phyloP scores from a whole-genome alignment of 306 rosid species.

The Cicer arietinum region DNA sequence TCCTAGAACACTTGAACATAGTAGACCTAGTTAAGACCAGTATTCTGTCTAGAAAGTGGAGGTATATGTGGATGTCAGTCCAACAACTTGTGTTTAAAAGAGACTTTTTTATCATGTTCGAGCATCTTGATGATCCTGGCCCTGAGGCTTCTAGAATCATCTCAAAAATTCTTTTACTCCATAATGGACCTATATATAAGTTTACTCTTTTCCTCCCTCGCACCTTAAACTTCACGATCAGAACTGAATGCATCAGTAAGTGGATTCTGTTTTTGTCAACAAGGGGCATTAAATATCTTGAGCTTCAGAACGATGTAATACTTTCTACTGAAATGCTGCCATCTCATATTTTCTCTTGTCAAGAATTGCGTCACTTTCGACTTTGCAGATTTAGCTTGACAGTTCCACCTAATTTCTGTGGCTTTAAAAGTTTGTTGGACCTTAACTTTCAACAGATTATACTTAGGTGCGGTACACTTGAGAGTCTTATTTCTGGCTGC shows the following conservation, averaged over 20 bases:
- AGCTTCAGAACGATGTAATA: not conserved
- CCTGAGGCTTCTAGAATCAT: conserved; percentile 2
- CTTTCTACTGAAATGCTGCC: not conserved
- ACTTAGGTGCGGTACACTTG: not conserved
- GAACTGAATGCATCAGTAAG: not conserved
- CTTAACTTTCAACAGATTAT: not conserved
- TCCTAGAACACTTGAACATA: conserved; percentile 7
- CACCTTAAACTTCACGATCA: accelerated
- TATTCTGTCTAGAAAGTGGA: conserved; percentile 39
- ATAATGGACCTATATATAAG: not conserved
- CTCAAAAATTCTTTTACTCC: conserved; percentile 2
- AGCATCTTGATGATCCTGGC: not conserved
- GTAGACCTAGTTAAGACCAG: conserved; percentile 18
- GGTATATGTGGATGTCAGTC: conserved; percentile 37
- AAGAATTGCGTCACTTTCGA: not conserved
- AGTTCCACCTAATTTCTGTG: not conserved
- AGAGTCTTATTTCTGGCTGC: conserved; percentile 32
- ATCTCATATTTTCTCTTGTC: conserved; percentile 37
- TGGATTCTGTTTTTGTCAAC: conserved; percentile 37
- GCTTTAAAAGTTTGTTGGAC: not conserved
- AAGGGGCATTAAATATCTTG: not conserved
- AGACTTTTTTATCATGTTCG: not conserved
- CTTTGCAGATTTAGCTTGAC: not conserved
- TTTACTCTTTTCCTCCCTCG: not conserved
- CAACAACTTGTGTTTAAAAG: not conserved